phyloP scores from a whole-genome alignment of 805 yeast genomes.

The Hyphopichia homilentoma region DNA sequence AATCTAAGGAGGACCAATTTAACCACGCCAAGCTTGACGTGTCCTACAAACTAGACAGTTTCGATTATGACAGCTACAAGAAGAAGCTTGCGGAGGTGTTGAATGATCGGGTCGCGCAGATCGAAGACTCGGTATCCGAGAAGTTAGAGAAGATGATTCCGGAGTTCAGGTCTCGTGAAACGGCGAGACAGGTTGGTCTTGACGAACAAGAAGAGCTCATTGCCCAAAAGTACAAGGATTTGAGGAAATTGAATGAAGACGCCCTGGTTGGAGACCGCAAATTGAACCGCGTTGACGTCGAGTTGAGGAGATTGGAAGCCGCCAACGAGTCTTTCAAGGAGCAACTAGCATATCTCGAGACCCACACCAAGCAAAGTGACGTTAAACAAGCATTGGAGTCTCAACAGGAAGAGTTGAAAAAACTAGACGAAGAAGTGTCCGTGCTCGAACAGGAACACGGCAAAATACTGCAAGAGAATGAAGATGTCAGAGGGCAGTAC shows the following conservation, averaged over 20 bases:
- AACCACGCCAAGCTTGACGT: not conserved
- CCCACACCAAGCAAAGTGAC: conserved; percentile 10
- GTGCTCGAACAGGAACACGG: conserved; percentile 21
- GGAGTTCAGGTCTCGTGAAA: conserved; percentile 19
- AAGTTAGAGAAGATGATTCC: conserved; percentile 17
- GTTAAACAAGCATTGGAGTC: not conserved
- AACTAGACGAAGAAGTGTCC: conserved; percentile 23
- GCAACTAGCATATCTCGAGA: conserved; percentile 5
- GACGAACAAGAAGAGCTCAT: conserved; percentile 33
- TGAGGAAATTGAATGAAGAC: conserved; percentile 33
- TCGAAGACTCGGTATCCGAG: conserved; percentile 13
- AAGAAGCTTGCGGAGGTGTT: conserved; percentile 24
- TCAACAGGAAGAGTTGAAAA: conserved; percentile 18
- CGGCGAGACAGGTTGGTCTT: conserved; percentile 25
- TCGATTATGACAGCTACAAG: conserved; percentile 24
- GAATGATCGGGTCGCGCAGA: conserved; percentile 15
- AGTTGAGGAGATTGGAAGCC: conserved; percentile 17
- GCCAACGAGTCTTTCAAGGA: conserved; percentile 11
- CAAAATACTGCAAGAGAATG: conserved; percentile 25
- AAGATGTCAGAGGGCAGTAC: conserved; percentile 24
- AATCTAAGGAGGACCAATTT: not conserved
- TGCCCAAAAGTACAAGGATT: conserved; percentile 26
- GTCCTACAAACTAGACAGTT: conserved; percentile 8
- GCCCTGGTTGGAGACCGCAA: conserved; percentile 30
- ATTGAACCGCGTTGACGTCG: conserved; percentile 28